These are phyloP conservation scores for Sphagnum magellanicum DNA, from an alignment of 228 moss, liverwort and hornwort genomes.

Conservation along the genomic window DNA sequence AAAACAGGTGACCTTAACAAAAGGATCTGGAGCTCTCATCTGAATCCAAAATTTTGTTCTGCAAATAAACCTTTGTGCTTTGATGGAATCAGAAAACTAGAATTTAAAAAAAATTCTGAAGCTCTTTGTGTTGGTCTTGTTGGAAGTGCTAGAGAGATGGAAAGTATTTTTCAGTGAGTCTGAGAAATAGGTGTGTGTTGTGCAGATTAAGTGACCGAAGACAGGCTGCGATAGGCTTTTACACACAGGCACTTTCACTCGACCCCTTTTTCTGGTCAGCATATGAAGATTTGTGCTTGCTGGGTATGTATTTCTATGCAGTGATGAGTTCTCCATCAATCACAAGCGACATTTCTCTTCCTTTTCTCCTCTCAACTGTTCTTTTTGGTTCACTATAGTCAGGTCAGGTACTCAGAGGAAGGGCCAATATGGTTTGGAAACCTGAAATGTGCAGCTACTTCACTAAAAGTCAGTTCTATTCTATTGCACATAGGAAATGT, in stretches of 20 bases:
- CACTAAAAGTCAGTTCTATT: no score
- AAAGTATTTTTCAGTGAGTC: not conserved
- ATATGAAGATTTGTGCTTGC: slow-evolving; percentile 82
- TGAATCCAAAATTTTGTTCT: no score
- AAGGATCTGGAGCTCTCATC: no score
- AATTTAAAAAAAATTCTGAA: no score
- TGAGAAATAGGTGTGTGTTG: not conserved
- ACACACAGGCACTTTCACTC: slow-evolving; percentile 68
- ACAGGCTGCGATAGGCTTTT: slow-evolving; percentile 83
- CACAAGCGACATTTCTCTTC: not conserved
- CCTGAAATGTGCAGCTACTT: no score
- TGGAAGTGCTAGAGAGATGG: not conserved
- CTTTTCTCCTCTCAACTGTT: not conserved
- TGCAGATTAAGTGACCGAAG: slow-evolving; percentile 74
- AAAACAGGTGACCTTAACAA: no score
- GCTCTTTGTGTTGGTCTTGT: not conserved
- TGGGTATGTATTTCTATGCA: slow-evolving; percentile 24
- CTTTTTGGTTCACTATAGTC: no score
- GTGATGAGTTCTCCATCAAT: not conserved
- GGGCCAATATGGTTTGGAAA: no score
- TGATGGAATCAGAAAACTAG: no score
- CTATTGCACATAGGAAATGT: not conserved
- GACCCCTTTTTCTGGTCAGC: slow-evolving; percentile 98
- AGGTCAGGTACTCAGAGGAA: not conserved
- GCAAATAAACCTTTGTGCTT: no score